Percentiles rank a stretch among this genome's conserved stretches.
Evolutionary conservation across 768 basidiomycete genomes (phyloP).

Genomic region (Tulasnella sp.): DNA sequence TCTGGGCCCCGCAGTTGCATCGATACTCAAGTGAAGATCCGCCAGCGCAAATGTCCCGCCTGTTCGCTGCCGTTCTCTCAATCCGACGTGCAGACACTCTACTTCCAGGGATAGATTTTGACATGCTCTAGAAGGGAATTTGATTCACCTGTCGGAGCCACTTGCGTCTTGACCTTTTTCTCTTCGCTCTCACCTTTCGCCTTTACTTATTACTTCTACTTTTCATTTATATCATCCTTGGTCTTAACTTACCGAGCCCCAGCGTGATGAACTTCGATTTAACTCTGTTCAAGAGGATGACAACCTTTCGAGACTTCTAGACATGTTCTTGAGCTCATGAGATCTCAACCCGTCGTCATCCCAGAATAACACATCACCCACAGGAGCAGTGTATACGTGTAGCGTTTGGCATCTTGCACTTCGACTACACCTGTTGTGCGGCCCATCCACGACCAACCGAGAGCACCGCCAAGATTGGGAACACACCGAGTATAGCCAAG

Average conservation of each 20-base stretch:
- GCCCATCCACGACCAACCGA: too few species aligned
- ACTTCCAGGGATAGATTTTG: constrained; percentile 52
- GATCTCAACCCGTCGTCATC: too few species aligned
- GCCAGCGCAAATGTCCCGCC: constrained; percentile 92
- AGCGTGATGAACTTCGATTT: neutral
- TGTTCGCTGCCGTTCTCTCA: constrained; percentile 82
- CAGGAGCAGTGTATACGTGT: too few species aligned
- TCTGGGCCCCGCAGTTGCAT: constrained; percentile 76
- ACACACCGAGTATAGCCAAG: too few species aligned
- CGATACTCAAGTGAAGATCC: constrained; percentile 82
- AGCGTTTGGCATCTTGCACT: too few species aligned
- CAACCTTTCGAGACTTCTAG: neutral
- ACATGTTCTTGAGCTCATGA: neutral
- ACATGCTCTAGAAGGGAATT: neutral
- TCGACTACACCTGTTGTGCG: too few species aligned
- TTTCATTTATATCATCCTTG: neutral
- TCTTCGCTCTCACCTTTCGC: neutral
- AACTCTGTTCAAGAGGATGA: neutral
- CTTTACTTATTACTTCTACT: constrained; percentile 20
- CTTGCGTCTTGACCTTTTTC: neutral
- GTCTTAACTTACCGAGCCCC: neutral
- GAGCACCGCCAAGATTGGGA: too few species aligned
- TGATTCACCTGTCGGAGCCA: neutral
- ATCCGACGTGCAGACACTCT: constrained; percentile 75
- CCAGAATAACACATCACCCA: too few species aligned